phyloP scores from a whole-genome alignment of 2,329 filamentous ascomycete genomes.

The Paecilomyces sp. region DNA sequence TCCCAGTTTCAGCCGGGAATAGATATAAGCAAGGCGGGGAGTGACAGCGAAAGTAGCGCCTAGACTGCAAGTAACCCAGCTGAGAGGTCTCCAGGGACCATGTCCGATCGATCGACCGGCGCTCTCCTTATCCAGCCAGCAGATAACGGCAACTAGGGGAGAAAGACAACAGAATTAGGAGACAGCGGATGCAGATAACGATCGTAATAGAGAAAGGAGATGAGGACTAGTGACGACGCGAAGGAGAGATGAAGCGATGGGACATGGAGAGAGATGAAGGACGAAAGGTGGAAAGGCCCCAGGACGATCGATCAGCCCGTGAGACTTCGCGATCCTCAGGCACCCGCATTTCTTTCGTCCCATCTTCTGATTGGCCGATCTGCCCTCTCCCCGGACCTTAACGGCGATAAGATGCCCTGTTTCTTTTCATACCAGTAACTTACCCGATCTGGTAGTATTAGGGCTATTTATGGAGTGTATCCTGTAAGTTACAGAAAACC shows the following conservation, averaged over 20 bases:
- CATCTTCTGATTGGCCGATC: constrained; percentile 12
- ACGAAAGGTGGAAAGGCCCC: constrained; percentile 5
- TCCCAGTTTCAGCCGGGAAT: background rate
- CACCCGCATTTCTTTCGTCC: constrained; percentile 16
- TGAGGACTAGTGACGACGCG: background rate
- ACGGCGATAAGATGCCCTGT: constrained; percentile 1
- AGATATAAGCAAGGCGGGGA: background rate
- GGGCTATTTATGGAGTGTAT: background rate
- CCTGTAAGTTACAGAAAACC: background rate
- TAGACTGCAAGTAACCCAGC: background rate
- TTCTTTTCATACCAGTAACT: background rate
- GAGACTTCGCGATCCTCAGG: constrained; percentile 16
- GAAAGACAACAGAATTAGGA: background rate
- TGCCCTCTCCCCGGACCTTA: background rate
- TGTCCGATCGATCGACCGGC: background rate
- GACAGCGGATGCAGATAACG: background rate
- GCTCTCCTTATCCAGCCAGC: background rate
- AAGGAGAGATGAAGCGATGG: background rate
- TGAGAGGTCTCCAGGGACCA: background rate
- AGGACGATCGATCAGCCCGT: constrained; percentile 3
- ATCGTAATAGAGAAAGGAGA: background rate
- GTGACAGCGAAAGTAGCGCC: background rate
- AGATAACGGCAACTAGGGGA: background rate
- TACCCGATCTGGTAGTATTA: background rate
- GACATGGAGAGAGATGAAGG: background rate